Conservation (phyloP, 2,329 filamentous ascomycete species). For the Colletotrichum limetticola region DNA sequence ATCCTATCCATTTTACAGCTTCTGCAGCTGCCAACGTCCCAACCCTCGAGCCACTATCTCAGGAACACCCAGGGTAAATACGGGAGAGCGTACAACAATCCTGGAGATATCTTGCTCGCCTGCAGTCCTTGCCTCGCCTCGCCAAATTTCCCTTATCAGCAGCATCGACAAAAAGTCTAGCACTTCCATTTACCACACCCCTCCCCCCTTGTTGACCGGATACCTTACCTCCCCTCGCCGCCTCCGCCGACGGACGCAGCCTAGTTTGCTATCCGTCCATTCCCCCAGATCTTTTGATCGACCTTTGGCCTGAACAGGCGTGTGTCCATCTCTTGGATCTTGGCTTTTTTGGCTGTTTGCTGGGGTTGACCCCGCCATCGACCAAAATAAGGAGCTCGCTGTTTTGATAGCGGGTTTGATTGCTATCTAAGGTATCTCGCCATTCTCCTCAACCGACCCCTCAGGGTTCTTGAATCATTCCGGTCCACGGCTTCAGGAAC, state of each 20-base stretch:
- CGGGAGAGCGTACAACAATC: slow-evolving; percentile 24
- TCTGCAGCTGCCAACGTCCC: slow-evolving; percentile 31
- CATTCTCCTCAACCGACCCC: slow-evolving; percentile 31
- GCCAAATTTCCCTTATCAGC: slow-evolving; percentile 30
- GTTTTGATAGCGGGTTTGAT: slow-evolving; percentile 27
- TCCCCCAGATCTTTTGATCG: slow-evolving; percentile 35
- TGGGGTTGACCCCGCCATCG: slow-evolving; percentile 31
- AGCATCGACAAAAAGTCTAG: slow-evolving; percentile 3
- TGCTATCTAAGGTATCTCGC: slow-evolving; percentile 32
- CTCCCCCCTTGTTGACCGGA: background rate
- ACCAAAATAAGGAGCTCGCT: slow-evolving; percentile 31
- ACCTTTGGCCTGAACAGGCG: slow-evolving; percentile 19
- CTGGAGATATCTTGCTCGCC: slow-evolving; percentile 18
- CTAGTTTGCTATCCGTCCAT: slow-evolving; percentile 26
- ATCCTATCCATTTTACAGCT: slow-evolving; percentile 18
- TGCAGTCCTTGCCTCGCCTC: slow-evolving; percentile 1
- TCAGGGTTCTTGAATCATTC: slow-evolving; percentile 34
- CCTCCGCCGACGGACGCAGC: slow-evolving; percentile 31
- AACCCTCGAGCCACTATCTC: slow-evolving; percentile 23
- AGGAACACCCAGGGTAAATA: slow-evolving; percentile 21
- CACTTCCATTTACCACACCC: slow-evolving; percentile 8
- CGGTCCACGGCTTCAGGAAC: slow-evolving; percentile 1
- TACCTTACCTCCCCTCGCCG: slow-evolving; percentile 24
- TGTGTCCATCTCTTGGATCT: slow-evolving; percentile 17
- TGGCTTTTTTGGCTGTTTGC: slow-evolving; percentile 23